Base-by-base conservation (phyloP, 2,329 filamentous ascomycete species). In the Cucurbitaria berberidis region DNA sequence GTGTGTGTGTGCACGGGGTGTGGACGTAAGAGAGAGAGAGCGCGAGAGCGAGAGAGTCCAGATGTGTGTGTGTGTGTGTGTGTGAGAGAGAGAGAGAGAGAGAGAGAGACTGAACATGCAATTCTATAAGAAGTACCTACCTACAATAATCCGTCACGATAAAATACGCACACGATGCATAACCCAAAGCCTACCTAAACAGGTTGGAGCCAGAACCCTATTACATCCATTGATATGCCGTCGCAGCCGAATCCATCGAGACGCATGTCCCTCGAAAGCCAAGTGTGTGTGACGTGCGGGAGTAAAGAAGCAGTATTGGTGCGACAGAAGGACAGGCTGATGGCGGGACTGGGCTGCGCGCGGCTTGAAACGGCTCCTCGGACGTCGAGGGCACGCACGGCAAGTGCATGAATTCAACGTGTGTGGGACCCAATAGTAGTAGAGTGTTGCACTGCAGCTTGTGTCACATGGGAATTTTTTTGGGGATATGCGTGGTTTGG, bases 221-320 rank as follows among this genome's bases (percentile, higher is more conserved):
- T 42, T 42, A n/a, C 7, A 24, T 24, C 8, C 18, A 39, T 39
- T 16, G 18, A 39, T 39, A 27, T 27, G 16, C 24, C n/a, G 39
- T n/a, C 29, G 11, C 4, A 10, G 5, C 32, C 49, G 7, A 41
- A 47, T 48, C 39, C 34, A 48, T 53, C 49, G 45, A 43, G 9
- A 4, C 50, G 58, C 55, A 61, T 46, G 47, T 38, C 8, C 26
- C 45, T 35, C 39, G 22, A 24, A 18, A 21, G n/a, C n/a, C n/a
- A n/a, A 13, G 34, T 22, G 36, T 9, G 59, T 60, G 48, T 47
- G 35, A 60, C 59, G n/a, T 46, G 50, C 45, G 54, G 44, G 47
- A 45, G 34, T n/a, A n/a, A n/a, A 46, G 44, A 42, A 38, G 29
- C 15, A 52, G 54, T 64, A 64, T 64, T 64, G 54, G 61, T 59